These are phyloP conservation scores for Cercospora zeae-maydis DNA, from an alignment of 2,329 filamentous ascomycete species.

Conservation along the genomic window DNA sequence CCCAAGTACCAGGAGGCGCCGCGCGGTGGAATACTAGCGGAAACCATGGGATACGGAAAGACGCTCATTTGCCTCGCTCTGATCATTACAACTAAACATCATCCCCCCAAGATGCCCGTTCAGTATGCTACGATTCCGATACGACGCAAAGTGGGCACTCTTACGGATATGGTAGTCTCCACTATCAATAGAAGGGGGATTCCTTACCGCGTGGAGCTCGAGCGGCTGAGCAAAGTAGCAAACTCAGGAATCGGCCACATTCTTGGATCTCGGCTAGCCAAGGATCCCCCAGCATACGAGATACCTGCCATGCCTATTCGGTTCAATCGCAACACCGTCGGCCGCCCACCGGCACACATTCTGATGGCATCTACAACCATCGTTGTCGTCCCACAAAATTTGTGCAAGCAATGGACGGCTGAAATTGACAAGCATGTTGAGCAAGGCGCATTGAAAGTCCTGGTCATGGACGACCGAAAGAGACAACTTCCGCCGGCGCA, in stretches of 20 bases:
- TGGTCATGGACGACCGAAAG: constrained; percentile 56
- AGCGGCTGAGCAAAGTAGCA: constrained; percentile 47
- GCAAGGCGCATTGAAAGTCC: constrained; percentile 53
- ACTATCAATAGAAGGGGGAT: constrained; percentile 62
- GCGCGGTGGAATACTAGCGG: constrained; percentile 72
- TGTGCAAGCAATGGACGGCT: constrained; percentile 77
- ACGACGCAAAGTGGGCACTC: constrained; percentile 54
- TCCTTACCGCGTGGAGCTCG: constrained; percentile 67
- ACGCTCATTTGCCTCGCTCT: constrained; percentile 74
- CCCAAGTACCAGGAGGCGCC: constrained; percentile 70
- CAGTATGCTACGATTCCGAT: constrained; percentile 49
- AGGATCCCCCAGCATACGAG: constrained; percentile 38
- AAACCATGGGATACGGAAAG: constrained; percentile 80
- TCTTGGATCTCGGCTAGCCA: constrained; percentile 54
- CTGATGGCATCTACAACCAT: constrained; percentile 67
- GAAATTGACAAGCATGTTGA: constrained; percentile 77
- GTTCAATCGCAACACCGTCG: constrained; percentile 42
- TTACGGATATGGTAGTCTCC: constrained; percentile 74
- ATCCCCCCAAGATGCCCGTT: constrained; percentile 64
- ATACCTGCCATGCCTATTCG: constrained; percentile 41
- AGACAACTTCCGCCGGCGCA: constrained; percentile 55
- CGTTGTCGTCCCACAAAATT: constrained; percentile 76
- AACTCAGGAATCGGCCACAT: constrained; percentile 46
- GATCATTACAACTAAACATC: constrained; percentile 70
- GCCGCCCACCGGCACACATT: constrained; percentile 49